These are phyloP conservation scores for Verticillium dahliae DNA, from an alignment of 2,329 filamentous ascomycete genomes.

Conservation along the genomic window DNA sequence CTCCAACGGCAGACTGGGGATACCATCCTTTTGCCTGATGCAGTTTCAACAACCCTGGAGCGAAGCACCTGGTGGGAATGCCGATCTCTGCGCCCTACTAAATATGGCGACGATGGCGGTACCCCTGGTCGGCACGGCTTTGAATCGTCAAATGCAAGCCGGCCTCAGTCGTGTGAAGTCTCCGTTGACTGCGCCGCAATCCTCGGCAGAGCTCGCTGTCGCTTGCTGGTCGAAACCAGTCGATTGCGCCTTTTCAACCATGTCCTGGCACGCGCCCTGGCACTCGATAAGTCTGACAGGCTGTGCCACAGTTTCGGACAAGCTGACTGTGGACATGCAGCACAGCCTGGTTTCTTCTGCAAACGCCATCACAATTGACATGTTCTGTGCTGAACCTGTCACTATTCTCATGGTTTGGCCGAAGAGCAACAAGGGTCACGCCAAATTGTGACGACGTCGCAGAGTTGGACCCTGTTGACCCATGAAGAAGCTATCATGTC, in stretches of 20 bases:
- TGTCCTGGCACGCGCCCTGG: neutral
- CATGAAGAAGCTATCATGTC: neutral
- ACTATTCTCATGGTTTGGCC: neutral
- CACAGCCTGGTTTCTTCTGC: neutral
- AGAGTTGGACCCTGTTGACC: neutral
- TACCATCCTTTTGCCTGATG: neutral
- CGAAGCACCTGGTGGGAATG: neutral
- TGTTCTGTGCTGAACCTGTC: neutral
- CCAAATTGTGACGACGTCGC: neutral
- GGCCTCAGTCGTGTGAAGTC: neutral
- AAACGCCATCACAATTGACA: neutral
- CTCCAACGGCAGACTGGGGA: neutral
- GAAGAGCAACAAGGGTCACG: neutral
- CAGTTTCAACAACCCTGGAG: neutral
- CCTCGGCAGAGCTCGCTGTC: neutral
- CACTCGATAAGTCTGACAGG: neutral
- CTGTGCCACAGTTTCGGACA: neutral
- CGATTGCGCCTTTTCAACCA: neutral
- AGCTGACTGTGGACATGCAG: neutral
- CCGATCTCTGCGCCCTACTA: neutral
- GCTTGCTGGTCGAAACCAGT: neutral
- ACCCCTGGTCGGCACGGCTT: neutral
- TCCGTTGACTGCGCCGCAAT: neutral
- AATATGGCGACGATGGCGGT: neutral
- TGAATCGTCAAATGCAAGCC: neutral